These are phyloP conservation scores for Rhynchospora pubera DNA, from an alignment of 176 grass and related monocot species.

Conservation along the genomic window DNA sequence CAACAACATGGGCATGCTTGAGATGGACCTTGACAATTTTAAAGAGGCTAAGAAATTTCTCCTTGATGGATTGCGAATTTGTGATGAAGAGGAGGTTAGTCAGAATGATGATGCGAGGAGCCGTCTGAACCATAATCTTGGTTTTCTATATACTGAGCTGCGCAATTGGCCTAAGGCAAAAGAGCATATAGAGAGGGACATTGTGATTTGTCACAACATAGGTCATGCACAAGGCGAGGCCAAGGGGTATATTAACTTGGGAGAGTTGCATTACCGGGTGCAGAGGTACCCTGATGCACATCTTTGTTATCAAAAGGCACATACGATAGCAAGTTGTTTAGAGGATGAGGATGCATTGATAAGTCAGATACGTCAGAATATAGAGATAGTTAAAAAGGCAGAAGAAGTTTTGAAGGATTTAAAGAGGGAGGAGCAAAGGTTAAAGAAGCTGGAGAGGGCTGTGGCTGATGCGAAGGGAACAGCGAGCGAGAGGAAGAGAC, in stretches of 20 bases:
- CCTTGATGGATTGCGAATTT: conserved; percentile 64
- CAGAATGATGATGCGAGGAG: conserved; percentile 67
- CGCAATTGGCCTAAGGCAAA: conserved; percentile 55
- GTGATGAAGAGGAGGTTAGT: conserved; percentile 86
- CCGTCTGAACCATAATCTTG: conserved; percentile 91
- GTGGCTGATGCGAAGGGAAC: conserved; percentile 43
- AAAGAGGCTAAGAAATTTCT: conserved; percentile 73
- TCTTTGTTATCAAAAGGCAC: conserved; percentile 65
- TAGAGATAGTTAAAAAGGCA: conserved; percentile 59
- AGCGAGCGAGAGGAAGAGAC: conserved; percentile 71
- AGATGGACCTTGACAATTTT: conserved; percentile 78
- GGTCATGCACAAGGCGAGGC: conserved; percentile 78
- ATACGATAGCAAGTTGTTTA: conserved; percentile 41
- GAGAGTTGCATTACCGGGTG: conserved; percentile 44
- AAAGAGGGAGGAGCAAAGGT: conserved; percentile 64
- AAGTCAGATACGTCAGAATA: conserved; percentile 66
- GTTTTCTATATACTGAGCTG: conserved; percentile 71
- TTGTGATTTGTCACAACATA: conserved; percentile 75
- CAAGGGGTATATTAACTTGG: conserved; percentile 90
- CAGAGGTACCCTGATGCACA: conserved; percentile 62
- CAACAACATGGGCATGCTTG: conserved; percentile 94
- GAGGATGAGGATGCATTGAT: conserved; percentile 74
- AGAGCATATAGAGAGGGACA: conserved; percentile 67
- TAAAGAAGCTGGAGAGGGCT: conserved; percentile 71
- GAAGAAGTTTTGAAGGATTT: conserved; percentile 49